Evolutionary conservation across 2,329 filamentous ascomycete genomes (phyloP), one percentile per base, ranked within the genome.

Genomic region (Aspergillus texensis): DNA sequence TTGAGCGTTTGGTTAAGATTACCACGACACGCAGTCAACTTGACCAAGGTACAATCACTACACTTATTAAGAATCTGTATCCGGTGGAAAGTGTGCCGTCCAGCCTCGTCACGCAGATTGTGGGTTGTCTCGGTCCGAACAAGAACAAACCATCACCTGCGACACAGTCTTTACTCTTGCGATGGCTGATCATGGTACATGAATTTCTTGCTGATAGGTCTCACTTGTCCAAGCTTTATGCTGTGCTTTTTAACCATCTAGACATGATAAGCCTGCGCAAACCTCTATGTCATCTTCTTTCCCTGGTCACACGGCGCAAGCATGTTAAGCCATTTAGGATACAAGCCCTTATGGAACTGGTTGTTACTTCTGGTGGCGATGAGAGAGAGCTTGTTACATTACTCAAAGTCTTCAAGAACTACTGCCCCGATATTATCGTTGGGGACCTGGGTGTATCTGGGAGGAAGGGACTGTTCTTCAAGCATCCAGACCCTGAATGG

Each of bases 311-410:
- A 53, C 84, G 91, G 61, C 88, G 93, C 61, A 92, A 89, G 72
- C 92, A 96, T 78, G 92, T 96, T 52, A 89, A 90, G 67, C 92
- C 92, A 2, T 94, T 93, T 73, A 86, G 93, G 63, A 94, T 96
- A 63, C 92, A 96, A 73, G 82, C 88, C 50, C 80, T 96, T 6
- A 82, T 85, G 72, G 83, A 85, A 63, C 70, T 85, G 24, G 78
- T 82, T 50, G 79, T 78, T 45, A 77, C 76, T 67, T 75, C 80
- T 19, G 81, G 81, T 1, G 89, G 89, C 21, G 90, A 91, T 71
- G 93, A 96, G 61, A 90, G 89, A 56, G 85, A 88, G 58, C 80
- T 96, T 41, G 84, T 91, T 43, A 91, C 91, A 3, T 82, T 96
- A 21, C 81, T 96, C 57, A 86, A 90, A 61, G 88, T 94, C n/a